Base-by-base conservation (phyloP, 371 early-diverging fungal genomes). In the Furculomyces boomerangus region DNA sequence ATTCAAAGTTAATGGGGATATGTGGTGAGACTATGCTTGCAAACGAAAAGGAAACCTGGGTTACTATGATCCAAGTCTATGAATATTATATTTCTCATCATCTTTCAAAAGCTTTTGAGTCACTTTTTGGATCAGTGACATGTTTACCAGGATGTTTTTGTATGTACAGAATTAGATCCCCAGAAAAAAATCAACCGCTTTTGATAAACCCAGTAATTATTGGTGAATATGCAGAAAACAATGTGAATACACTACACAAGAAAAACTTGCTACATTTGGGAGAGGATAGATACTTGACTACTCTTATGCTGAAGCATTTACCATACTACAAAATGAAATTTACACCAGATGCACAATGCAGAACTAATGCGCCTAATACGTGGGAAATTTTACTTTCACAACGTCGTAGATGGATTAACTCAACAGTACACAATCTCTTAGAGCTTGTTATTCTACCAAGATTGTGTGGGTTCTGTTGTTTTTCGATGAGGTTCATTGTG, bases 1-100 rank as follows among this genome's bases (percentile, higher is more conserved):
- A 95, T 65, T 77, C 83, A 27, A 78, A 81, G 60, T 77, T 95
- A 57, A 79, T 86, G 59, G 95, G 91, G 39, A 71, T 88, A 29
- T 93, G 90, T 58, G 93, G 93, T 31, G 91, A 93, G 71, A 91
- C 91, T 0, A 74, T 77, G 62, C 73, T 91, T 35, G 82, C 80
- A n/a, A 91, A 91, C 67, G 86, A 88, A 65, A 78, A 80, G 58
- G 73, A 75, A n/a, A 80, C 84, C 5, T 83, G 83, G 81, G 88
- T 88, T 14, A 91, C 96, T 0, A 92, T 92, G 88, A 91, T 93
- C 66, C 96, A 98, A 65, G 94, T 97, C 10, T 93, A 87, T 67
- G 90, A 89, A 60, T 93, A 96, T 79, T 99, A 87, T 70, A 94
- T 94, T 56, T 90, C 93, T 24, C 98, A 95, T 73, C 94, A 94